Evolutionary conservation across 2,329 filamentous ascomycete genomes (phyloP).

Genomic region (Fusarium udum): DNA sequence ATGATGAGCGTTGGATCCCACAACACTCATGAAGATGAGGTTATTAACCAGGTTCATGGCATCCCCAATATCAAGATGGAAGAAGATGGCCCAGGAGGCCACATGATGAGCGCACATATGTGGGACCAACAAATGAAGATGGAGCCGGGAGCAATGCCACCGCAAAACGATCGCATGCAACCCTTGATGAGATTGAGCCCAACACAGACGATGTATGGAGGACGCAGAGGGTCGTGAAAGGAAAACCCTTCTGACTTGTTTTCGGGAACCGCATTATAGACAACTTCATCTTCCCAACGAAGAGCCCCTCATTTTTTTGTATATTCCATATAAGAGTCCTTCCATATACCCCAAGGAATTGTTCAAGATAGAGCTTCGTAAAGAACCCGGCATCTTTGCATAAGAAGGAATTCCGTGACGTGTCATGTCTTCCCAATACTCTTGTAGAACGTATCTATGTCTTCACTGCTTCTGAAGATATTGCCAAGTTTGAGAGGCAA

Average conservation of each 20-base stretch:
- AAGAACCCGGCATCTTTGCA: slow-evolving; percentile 6
- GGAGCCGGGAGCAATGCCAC: slow-evolving; percentile 37
- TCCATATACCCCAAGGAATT: slow-evolving; percentile 39
- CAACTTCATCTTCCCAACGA: slow-evolving; percentile 48
- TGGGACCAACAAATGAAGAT: slow-evolving; percentile 47
- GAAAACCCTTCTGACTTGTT: slow-evolving; percentile 2
- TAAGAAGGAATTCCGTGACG: background rate
- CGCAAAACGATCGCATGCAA: slow-evolving; percentile 35
- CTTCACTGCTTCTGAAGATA: background rate
- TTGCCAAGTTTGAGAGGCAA: background rate
- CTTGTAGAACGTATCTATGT: background rate
- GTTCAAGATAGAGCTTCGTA: slow-evolving; percentile 19
- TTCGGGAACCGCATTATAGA: slow-evolving; percentile 41
- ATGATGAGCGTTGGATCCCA: slow-evolving; percentile 50
- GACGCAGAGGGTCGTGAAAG: slow-evolving; percentile 34
- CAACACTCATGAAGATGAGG: slow-evolving; percentile 47
- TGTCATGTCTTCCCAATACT: background rate
- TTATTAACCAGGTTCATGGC: slow-evolving; percentile 48
- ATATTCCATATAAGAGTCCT: slow-evolving; percentile 26
- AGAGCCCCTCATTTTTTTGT: slow-evolving; percentile 41
- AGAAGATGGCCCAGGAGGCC: slow-evolving; percentile 34
- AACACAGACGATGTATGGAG: slow-evolving; percentile 35
- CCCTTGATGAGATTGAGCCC: slow-evolving; percentile 37
- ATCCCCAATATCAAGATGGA: slow-evolving; percentile 41
- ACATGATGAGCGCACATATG: slow-evolving; percentile 44